phyloP scores from a whole-genome alignment of 106 monocot genomes.

The Acorus gramineus region DNA sequence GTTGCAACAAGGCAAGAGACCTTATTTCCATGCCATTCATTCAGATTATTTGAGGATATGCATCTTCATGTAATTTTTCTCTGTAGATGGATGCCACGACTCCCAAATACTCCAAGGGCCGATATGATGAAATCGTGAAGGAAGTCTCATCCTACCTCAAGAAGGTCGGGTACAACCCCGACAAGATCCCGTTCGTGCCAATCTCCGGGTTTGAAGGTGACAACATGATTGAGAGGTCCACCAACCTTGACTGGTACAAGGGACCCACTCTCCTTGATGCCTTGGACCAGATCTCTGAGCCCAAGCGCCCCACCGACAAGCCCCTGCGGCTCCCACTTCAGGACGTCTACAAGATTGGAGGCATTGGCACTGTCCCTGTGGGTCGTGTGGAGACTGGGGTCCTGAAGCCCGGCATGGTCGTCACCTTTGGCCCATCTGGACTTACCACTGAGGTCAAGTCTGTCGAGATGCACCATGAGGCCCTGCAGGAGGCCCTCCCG shows the following conservation, averaged over 20 bases:
- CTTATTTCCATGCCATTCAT: too few species aligned
- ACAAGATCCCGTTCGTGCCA: constrained; percentile 41
- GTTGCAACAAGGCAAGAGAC: too few species aligned
- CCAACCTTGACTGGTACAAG: constrained; percentile 74
- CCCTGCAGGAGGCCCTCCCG: constrained; percentile 39
- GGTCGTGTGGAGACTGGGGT: constrained; percentile 27
- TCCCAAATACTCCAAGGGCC: constrained; percentile 40
- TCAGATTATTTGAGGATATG: too few species aligned
- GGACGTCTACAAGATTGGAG: constrained; percentile 72
- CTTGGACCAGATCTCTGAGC: constrained; percentile 43
- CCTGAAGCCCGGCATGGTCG: constrained; percentile 44
- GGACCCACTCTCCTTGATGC: constrained; percentile 55
- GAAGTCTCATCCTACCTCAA: constrained; percentile 63
- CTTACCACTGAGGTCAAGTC: constrained; percentile 59
- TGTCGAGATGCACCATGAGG: constrained; percentile 63
- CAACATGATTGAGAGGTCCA: constrained; percentile 66
- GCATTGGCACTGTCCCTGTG: constrained; percentile 49
- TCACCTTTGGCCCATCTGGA: constrained; percentile 45
- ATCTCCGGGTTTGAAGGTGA: constrained; percentile 38
- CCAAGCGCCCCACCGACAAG: constrained; percentile 45
- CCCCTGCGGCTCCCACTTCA: constrained; percentile 47
- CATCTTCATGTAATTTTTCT: too few species aligned
- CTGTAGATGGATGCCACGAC: constrained; percentile 58
- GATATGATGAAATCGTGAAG: constrained; percentile 66
- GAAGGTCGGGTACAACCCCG: constrained; percentile 59